Evolutionary conservation across 305 asterid genomes (phyloP).

Genomic region (Coffea humblotiana): DNA sequence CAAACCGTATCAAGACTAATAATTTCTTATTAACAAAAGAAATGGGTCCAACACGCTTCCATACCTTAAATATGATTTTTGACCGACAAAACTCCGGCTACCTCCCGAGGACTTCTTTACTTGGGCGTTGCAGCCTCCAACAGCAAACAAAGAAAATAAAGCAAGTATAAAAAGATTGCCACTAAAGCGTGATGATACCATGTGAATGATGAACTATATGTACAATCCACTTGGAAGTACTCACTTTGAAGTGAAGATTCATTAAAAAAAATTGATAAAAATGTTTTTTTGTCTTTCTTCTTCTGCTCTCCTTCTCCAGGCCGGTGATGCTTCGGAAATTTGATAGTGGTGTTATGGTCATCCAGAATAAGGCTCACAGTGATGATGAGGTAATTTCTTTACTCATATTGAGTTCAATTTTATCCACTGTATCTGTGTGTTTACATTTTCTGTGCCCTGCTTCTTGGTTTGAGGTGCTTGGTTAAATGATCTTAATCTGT

Average conservation of each 20-base stretch:
- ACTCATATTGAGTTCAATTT: background rate
- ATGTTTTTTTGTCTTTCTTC: background rate
- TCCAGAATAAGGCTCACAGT: slow-evolving; percentile 85
- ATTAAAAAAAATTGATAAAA: background rate
- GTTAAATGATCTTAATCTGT: background rate
- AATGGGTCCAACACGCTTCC: no score
- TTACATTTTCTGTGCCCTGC: background rate
- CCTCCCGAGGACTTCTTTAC: no score
- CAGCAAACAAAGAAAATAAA: background rate
- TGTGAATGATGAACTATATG: background rate
- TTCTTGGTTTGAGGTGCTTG: background rate
- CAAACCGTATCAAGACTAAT: no score
- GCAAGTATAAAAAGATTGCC: background rate
- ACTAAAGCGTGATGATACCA: no score
- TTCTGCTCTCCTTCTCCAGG: slow-evolving; percentile 37
- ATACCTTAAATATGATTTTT: no score
- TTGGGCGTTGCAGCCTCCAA: background rate
- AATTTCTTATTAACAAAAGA: no score
- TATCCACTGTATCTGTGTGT: background rate
- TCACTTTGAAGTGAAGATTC: background rate
- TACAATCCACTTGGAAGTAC: background rate
- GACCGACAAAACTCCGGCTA: no score
- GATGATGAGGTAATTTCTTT: slow-evolving; percentile 73
- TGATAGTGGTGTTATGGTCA: slow-evolving; percentile 96
- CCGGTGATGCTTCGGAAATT: slow-evolving; percentile 90